These are phyloP conservation scores for Vitellaria paradoxa DNA, from an alignment of 179 eudicot species.

Conservation along the genomic window DNA sequence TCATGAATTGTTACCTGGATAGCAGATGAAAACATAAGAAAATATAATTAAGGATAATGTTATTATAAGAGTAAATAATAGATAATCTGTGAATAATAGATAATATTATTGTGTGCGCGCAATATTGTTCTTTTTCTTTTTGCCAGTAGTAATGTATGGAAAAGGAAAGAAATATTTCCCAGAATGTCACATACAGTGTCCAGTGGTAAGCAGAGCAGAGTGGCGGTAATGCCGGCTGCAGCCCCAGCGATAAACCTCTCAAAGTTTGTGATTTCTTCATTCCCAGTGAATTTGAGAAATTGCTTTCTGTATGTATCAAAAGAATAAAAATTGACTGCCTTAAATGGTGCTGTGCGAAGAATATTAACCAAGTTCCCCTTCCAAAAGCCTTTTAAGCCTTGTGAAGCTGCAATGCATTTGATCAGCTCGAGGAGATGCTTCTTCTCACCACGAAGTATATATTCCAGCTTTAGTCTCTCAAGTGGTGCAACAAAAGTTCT, in stretches of 20 bases:
- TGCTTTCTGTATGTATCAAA: slow-evolving; percentile 83
- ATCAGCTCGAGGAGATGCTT: slow-evolving; percentile 65
- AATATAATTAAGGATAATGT: neutral
- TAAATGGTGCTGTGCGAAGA: slow-evolving; percentile 94
- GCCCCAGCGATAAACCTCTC: slow-evolving; percentile 94
- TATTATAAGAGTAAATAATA: neutral
- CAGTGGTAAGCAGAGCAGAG: slow-evolving; percentile 90
- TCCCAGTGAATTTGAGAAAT: slow-evolving; percentile 61
- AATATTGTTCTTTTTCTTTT: neutral
- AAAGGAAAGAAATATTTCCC: neutral
- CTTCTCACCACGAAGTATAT: slow-evolving; percentile 91
- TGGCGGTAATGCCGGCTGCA: slow-evolving; percentile 93
- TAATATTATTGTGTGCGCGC: no score
- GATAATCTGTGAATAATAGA: neutral
- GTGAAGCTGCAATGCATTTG: slow-evolving; percentile 64
- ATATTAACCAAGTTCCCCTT: slow-evolving; percentile 96
- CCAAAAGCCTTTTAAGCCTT: slow-evolving; percentile 95
- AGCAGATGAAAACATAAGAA: neutral
- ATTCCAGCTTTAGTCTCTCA: slow-evolving; percentile 94
- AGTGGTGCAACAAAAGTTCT: slow-evolving; percentile 96
- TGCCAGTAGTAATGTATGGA: slow-evolving; percentile 8
- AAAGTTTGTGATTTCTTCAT: slow-evolving; percentile 73
- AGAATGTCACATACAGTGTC: slow-evolving; percentile 74
- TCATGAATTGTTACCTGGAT: neutral
- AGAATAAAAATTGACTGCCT: slow-evolving; percentile 81